Base-by-base conservation (phyloP, 148 eudicot species). In the Dysphania ambrosioides region DNA sequence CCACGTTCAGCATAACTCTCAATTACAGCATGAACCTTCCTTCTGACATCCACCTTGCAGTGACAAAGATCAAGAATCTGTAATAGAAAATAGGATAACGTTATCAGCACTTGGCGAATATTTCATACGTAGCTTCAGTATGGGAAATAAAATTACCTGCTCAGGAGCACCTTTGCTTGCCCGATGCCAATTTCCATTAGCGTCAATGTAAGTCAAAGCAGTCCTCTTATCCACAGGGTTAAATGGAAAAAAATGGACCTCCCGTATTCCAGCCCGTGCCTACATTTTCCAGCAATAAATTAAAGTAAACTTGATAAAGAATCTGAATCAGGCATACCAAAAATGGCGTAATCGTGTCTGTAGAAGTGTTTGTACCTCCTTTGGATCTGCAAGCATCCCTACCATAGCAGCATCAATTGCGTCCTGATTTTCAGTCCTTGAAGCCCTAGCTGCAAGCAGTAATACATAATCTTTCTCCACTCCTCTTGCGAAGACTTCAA, bases 91-190 rank as follows among this genome's bases (percentile, higher is more conserved):
- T 63, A 68, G 0, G 11, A 8, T 31, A 66, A 75, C 62, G n/a
- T 69, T 63, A 49, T 56, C 36, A 80, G 31, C 47, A 34, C 58
- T 63, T 38, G 15, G 30, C 3, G 38, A 34, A 35, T 63, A 23
- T 56, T 30, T 44, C 58, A 70, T 55, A 4, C 27, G 57, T 36
- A 60, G 31, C 19, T 31, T 31, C 36, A 68, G 11, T 21, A 69
- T 12, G 15, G 32, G 35, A 59, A 40, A 19, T 38, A 18, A 40
- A 68, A 13, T 13, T 85, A 90, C 95, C 95, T 90, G 96, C 69
- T 90, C 96, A 53, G 96, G 96, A 18, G 96, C 96, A 58, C 96
- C 96, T 85, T 90, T 90, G 84, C 96, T 88, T 29, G 86, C 88
- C 72, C 96, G 80, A 65, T 87, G 86, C 96, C 88, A 85, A 29